Conservation (phyloP, 2,329 filamentous ascomycete species). For the Diaporthe nobilis region DNA sequence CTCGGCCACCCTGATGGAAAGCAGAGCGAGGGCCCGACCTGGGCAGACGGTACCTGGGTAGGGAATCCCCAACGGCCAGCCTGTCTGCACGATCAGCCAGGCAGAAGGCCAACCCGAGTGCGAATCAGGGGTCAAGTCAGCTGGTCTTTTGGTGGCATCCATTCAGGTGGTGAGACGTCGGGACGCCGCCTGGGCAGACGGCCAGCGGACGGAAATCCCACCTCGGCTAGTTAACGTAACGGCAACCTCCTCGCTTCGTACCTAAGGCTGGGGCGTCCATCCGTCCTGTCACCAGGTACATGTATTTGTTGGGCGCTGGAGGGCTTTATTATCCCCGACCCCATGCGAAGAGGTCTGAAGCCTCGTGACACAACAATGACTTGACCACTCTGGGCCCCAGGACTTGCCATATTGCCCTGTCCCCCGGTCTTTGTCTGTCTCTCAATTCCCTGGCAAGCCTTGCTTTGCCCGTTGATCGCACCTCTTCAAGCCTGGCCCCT, state of each 20-base stretch:
- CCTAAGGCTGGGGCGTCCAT: conserved; percentile 13
- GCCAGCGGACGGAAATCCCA: conserved; percentile 12
- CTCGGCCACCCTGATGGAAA: background rate
- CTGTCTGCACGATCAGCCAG: background rate
- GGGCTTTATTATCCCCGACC: conserved; percentile 21
- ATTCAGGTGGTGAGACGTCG: conserved; percentile 16
- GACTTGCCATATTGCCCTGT: background rate
- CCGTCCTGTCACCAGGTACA: background rate
- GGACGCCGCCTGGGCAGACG: conserved; percentile 21
- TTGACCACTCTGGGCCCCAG: background rate
- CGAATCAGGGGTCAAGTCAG: conserved; percentile 25
- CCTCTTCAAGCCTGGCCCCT: conserved; percentile 7
- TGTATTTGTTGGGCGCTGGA: conserved; percentile 20
- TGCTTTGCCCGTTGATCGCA: conserved; percentile 16
- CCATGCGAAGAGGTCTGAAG: conserved; percentile 19
- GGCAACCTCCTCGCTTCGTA: conserved; percentile 3
- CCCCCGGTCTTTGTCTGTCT: background rate
- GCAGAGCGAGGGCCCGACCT: conserved; percentile 5
- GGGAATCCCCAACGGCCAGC: background rate
- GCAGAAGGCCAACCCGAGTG: background rate
- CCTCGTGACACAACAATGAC: conserved; percentile 38
- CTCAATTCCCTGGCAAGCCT: conserved; percentile 8
- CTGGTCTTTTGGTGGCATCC: conserved; percentile 19
- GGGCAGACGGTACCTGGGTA: background rate
- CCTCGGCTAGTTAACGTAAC: conserved; percentile 22